Evolutionary conservation across 2,329 filamentous ascomycete species (phyloP).

Genomic region (Cordyceps militaris): DNA sequence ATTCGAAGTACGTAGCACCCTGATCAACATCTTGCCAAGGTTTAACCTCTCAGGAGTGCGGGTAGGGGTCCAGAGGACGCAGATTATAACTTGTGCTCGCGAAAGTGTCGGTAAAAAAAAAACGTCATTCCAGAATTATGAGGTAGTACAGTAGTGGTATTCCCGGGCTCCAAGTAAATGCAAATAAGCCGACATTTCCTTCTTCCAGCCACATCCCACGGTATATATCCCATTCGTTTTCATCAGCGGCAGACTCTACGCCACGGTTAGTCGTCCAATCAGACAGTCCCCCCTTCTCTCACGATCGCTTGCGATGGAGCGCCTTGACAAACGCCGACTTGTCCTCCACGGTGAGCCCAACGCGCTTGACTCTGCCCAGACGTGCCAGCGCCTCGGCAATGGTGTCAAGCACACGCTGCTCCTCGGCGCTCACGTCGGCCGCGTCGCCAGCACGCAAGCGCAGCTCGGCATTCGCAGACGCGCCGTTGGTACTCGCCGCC

Average conservation of each 20-base stretch:
- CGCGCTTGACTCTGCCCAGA: conserved; percentile 78
- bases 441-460: conserved; percentile 22
- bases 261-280: too few relatives aligned
- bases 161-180: conserved; percentile 12
- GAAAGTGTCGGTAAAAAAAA: not conserved
- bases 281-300: conserved; percentile 5
- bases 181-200: conserved; percentile 7
- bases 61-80: too few relatives aligned
- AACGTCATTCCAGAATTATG: not conserved
- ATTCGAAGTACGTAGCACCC: not conserved
- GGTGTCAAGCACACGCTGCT: conserved; percentile 66
- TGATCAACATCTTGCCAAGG: not conserved
- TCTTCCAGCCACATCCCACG: not conserved
- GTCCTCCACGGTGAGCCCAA: conserved; percentile 74
- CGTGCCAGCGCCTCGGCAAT: conserved; percentile 83
- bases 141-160: conserved; percentile 6
- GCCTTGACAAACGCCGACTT: conserved; percentile 76
- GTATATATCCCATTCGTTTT: conserved; percentile 8
- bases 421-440: conserved; percentile 41
- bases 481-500: conserved; percentile 29
- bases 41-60: not conserved
- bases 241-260: too few relatives aligned
- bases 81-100: not conserved
- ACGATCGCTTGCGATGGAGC: conserved; percentile 41
- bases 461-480: conserved; percentile 23